Base-by-base conservation (phyloP, 2,329 filamentous ascomycete genomes). In the Claviceps africana region DNA sequence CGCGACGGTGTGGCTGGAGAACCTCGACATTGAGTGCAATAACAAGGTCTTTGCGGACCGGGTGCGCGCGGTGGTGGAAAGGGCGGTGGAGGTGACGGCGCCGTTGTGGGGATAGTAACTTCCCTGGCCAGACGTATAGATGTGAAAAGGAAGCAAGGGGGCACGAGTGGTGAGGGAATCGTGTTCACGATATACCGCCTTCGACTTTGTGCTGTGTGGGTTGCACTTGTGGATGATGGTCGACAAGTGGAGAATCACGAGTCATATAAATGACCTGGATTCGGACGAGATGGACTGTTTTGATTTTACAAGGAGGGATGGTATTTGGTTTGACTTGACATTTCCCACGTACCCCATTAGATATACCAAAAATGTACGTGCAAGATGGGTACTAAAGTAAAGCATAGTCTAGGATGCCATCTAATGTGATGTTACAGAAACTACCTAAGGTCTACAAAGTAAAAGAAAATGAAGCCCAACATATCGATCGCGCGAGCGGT, bases 1-100 rank as follows among this genome's bases (percentile, higher is more conserved):
- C 51, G 93, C 91, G 7, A 86, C 81, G 56, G 84, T 98, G 7
- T 97, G 91, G 90, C 72, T 98, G 40, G 93, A 97, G 73, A 82
- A 86, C 59, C 69, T 97, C 45, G 88, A 95, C 60, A 86, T 98
- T 4, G 93, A 97, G 68, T 94, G 88, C 65, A 72, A 72, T 51
- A 88, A 88, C 57, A 80, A 82, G 56, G 81, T 88, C 19, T 79
- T 95, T 62, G 82, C 82, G 47, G 91, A 95, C 66, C 77, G 93
- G 54, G 87, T 98, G 5, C 79, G 85, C 59, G 88, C 88, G 1
- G 88, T 98, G 9, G 86, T 96, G 11, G 91, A 97, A 67, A 77
- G 89, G 58, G 90, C 86, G 0, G 84, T 91, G 3, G 90, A 96
- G 72, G 86, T 89, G 28, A 87, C 90, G 15, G 86, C 86, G 47